phyloP scores from a whole-genome alignment of 805 yeast genomes.

The Nakazawaea populi region DNA sequence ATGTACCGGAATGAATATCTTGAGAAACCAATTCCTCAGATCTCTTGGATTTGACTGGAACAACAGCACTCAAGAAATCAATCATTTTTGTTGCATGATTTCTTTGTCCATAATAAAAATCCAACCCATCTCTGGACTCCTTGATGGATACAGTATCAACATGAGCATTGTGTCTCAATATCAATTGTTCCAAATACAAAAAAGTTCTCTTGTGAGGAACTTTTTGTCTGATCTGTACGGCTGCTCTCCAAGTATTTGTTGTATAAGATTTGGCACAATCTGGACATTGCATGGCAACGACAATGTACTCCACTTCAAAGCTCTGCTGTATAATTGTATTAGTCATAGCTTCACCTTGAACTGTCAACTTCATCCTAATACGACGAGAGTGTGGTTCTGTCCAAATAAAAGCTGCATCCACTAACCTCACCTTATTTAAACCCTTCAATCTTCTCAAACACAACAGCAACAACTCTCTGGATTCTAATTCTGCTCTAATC shows the following conservation, averaged over 20 bases:
- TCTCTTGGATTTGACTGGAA: constrained; percentile 75
- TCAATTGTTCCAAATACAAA: constrained; percentile 90
- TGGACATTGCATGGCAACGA: constrained; percentile 94
- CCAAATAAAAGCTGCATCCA: constrained; percentile 96
- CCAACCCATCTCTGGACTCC: constrained; percentile 91
- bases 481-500: constrained; percentile 86
- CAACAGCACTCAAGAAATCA: constrained; percentile 80
- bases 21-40: constrained; percentile 89
- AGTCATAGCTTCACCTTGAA: constrained; percentile 93
- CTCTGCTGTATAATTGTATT: constrained; percentile 91
- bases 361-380: constrained; percentile 83
- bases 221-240: constrained; percentile 96
- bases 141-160: constrained; percentile 89
- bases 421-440: constrained; percentile 73
- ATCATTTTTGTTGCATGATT: constrained; percentile 93
- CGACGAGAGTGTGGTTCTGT: constrained; percentile 99
- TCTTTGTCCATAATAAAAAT: constrained; percentile 82
- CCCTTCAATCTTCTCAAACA: constrained; percentile 88
- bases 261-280: constrained; percentile 98
- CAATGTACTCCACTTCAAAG: constrained; percentile 91
- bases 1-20: constrained; percentile 87
- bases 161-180: constrained; percentile 88
- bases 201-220: constrained; percentile 96
- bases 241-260: constrained; percentile 96
- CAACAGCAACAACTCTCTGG: constrained; percentile 86